These are phyloP conservation scores for Betula pendula DNA, from an alignment of 306 rosid genomes.

Conservation along the genomic window DNA sequence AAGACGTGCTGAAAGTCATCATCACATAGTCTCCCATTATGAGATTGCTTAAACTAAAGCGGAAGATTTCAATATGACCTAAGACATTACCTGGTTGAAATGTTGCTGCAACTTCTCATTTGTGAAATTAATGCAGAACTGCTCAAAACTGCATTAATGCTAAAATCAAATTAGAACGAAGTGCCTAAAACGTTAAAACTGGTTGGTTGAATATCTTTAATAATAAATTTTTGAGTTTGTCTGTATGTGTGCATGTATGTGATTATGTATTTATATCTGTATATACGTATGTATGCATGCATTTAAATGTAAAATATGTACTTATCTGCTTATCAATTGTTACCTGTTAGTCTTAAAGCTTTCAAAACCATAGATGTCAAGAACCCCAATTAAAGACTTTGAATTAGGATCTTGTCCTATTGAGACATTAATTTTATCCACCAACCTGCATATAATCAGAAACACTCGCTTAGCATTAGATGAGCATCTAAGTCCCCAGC, in stretches of 20 bases:
- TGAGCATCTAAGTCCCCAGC: conserved; percentile 21
- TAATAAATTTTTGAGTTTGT: conserved; percentile 24
- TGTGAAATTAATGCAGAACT: conserved; percentile 97
- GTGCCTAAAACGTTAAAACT: conserved; percentile 36
- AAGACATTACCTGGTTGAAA: conserved; percentile 82
- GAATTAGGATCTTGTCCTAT: conserved; percentile 92
- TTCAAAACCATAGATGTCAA: conserved; percentile 97
- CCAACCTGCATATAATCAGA: conserved; percentile 71
- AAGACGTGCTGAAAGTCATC: conserved; percentile 81
- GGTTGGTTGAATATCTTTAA: conserved; percentile 35
- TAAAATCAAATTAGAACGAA: conserved; percentile 50
- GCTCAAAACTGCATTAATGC: conserved; percentile 91
- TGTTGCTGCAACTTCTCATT: conserved; percentile 99
- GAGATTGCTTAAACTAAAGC: conserved; percentile 2
- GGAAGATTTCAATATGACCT: conserved; percentile 28
- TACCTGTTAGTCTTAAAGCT: conserved; percentile 98
- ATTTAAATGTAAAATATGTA: not conserved
- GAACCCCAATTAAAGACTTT: conserved; percentile 89
- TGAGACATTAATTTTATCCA: conserved; percentile 86
- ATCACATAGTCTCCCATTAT: conserved; percentile 29
- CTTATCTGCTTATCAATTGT: conserved; percentile 24
- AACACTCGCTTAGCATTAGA: conserved; percentile 31
- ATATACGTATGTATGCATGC: not conserved
- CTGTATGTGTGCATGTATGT: conserved; percentile 20
- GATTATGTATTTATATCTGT: not conserved